Evolutionary conservation across 495 filamentous ascomycete genomes (phyloP), one percentile per base, ranked within the genome.

Genomic region (Elasticomyces elasticus): DNA sequence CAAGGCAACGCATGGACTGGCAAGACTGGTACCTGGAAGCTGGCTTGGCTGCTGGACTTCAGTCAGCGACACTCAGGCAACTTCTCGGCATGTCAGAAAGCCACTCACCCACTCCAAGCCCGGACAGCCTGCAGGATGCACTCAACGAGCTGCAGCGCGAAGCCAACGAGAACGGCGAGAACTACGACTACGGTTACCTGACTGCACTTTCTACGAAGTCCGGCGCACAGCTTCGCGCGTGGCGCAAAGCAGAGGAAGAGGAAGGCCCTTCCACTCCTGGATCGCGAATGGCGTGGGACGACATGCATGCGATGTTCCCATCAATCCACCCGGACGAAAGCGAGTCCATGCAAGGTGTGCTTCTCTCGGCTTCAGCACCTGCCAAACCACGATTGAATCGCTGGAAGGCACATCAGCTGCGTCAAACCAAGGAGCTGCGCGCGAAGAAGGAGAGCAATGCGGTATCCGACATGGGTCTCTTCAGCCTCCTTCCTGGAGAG

Each of bases 401-500:
- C 35, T 53, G 38, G 37, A 22, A 25, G 11, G 24, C 37, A 1
- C 40, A 53, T 22, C 50, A 53, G 31, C 37, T 53, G 2, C 50
- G 50, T 26, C 50, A 45, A 26, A 17, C 15, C 22, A 31, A 26
- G 11, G 1, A 3, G 9, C 30, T 38, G 31, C 13, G 2, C 28
- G 30, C 9, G 2, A 26, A 25, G 17, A 42, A 28, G 2, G 2
- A 27, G n/a, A 44, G 6, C 5, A 5, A n/a, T 24, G 24, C 43
- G 5, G 19, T 49, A 9, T 40, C 31, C 11, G 31, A 48, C 52
- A 35, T 55, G 43, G 52, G 52, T 7, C 43, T 55, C 19, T 55
- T 55, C 52, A 23, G 43, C 13, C 45, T 24, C 15, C 52, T 55
- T 3, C 43, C 52, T 1, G 52, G 52, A 9, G 52, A 55, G 24